Evolutionary conservation across 176 grass and related monocot genomes (phyloP), one percentile per base, ranked within the genome.

Genomic region (Dendrocalamus sinicus): DNA sequence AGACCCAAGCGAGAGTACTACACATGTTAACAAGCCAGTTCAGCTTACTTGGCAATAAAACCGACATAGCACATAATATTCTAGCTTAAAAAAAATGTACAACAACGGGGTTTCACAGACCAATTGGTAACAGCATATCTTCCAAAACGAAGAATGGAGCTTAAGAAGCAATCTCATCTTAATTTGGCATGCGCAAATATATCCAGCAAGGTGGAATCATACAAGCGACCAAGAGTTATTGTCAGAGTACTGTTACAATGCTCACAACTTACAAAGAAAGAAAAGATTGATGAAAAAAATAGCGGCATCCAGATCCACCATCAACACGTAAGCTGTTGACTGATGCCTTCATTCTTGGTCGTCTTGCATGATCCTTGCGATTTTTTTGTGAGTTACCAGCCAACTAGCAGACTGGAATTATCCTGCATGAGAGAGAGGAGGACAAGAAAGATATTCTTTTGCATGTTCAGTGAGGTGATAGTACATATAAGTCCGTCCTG

Each of bases 391-490:
- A 75, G 61, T 66, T 81, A 81, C 35, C 63, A 70, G 23, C 76
- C 71, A 79, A 22, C 75, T 52, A 59, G 35, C 37, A 23, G 69
- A 51, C 44, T 88, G 81, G 35, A n/a, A 60, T 54, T 53, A 1
- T 63, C 86, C 89, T 91, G 89, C 89, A 91, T 44, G 70, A 76
- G 32, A 82, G 67, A 82, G 64, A 76, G 3, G 19, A 58, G 26
- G 80, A 46, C 70, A 72, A 69, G 43, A 80, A 46, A 55, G 32
- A 55, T 47, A 70, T 63, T 65, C 64, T 84, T 84, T 54, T 35
- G 20, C 78, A 50, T 64, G 61, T 76, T 80, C 63, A 57, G 52
- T 46, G 53, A 79, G 62, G 19, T 35, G 4, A 75, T 62, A 23
- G 51, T 72, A 77, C 76, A 89, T 61, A 81, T 24, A 69, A 35